Evolutionary conservation across 495 filamentous ascomycete species (phyloP), one percentile per base, ranked within the genome.

Genomic region (Amniculicola lignicola): DNA sequence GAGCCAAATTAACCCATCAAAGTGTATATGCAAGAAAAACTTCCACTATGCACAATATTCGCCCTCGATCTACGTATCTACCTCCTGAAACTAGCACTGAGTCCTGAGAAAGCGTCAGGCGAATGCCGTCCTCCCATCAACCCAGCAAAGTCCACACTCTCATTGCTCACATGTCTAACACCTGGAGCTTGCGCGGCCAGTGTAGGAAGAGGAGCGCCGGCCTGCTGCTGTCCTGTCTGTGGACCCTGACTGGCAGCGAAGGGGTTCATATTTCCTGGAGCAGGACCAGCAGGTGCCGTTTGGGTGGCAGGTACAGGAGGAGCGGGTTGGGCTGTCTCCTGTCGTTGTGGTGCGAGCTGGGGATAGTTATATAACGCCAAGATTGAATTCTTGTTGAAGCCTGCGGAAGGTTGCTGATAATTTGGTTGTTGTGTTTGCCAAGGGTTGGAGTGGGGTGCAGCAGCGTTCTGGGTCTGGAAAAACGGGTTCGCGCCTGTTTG

Each of bases 31-130:
- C 43, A 46, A 41, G 10, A 18, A n/a, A n/a, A n/a, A n/a, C 29
- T 44, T 4, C 44, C 24, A 35, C 41, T 39, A 41, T 41, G 31
- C 18, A 35, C 48, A 51, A 39, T 9, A 31, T 10, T 47, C 11
- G 10, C 7, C 23, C 33, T 40, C 33, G 23, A 27, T 19, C 31
- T 49, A n/a, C n/a, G n/a, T n/a, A n/a, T n/a, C n/a, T n/a, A 75
- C 61, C 75, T 65, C 62, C 72, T 67, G 72, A 69, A 77, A 62
- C 78, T 72, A 23, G 89, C 84, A 68, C 91, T 96, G 67, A 98
- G 74, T 62, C 87, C 91, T n/a, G 90, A 86, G 79, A 97, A 98
- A 25, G 93, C 92, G 74, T 98, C 93, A 15, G 93, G 93, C 63
- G 90, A 95, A 69, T 96, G 90, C 38, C 92, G 78, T 7, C 92